Base-by-base conservation (phyloP, 2,329 filamentous ascomycete genomes). In the Trichoderma hamatum region DNA sequence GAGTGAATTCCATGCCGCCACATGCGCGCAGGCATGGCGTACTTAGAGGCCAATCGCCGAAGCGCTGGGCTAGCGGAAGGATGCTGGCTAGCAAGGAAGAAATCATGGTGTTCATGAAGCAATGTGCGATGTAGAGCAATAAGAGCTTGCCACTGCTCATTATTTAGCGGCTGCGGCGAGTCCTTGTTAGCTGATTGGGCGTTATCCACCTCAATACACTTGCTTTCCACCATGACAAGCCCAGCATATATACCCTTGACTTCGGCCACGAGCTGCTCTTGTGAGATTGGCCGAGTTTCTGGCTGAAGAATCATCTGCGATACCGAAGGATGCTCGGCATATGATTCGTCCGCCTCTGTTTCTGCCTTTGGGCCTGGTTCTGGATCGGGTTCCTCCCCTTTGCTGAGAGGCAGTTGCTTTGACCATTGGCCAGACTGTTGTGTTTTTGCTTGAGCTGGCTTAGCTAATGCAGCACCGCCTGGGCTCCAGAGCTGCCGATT, bases 1-100 rank as follows among this genome's bases (percentile, higher is more conserved):
- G 89, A 90, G 75, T 96, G 93, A 3, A 98, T 97, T 0, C 92
- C 95, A 73, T 97, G 92, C 0, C 93, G 86, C 96, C 96, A 98
- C 92, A 98, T 96, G 0, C 95, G 84, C 0, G 92, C 93, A 0
- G 95, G 94, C 93, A 98, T 97, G 0, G 89, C 89, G 73, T 97
- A 97, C 71, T 96, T 96, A 0, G 86, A 85, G 0, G 94, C 90
- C 0, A 97, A 79, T 0, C 88, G 83, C 3, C 87, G 85, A 0
- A 98, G 77, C 0, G 90, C 88, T 0, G 84, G 84, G 28, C 86
- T 92, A 0, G 93, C 92, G 0, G 90, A 91, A 0, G 93, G 94
- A 75, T 98, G 94, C 73, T 97, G 94, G 0, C 89, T 92, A 0
- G 94, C 94, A 1, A 97, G 82, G 69, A 97, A 94, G 74, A 95